phyloP scores from a whole-genome alignment of 306 rosid species.

The Inga leiocalycina region DNA sequence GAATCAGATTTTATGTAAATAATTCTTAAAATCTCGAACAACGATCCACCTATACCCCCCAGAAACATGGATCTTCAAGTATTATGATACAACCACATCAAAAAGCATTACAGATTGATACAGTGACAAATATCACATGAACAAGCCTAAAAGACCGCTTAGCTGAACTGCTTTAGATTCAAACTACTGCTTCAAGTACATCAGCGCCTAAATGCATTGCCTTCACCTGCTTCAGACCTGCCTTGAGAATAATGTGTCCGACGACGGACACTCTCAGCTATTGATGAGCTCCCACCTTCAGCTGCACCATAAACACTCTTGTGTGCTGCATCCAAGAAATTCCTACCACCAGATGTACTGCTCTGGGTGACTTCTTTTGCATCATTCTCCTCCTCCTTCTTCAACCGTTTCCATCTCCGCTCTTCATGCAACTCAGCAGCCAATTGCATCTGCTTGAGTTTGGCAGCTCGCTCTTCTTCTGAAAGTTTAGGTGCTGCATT shows the following conservation, averaged over 20 bases:
- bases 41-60: not conserved
- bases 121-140: not conserved
- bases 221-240: conserved; percentile 56
- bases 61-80: not conserved
- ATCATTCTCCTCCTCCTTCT: conserved; percentile 84
- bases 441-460: conserved; percentile 84
- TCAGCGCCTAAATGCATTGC: conserved; percentile 81
- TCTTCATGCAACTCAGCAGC: conserved; percentile 96
- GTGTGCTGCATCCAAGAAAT: conserved; percentile 82
- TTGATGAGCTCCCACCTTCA: conserved; percentile 84
- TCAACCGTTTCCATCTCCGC: conserved; percentile 89
- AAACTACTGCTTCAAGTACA: not conserved
- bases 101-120: conserved; percentile 20
- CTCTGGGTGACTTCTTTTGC: conserved; percentile 57
- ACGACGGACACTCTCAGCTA: conserved; percentile 94
- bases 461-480: conserved; percentile 86
- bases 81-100: conserved; percentile 8
- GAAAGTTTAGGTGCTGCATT: conserved; percentile 69
- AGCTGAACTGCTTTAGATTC: not conserved
- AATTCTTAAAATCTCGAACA: not conserved
- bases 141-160: not conserved
- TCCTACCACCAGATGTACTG: conserved; percentile 49
- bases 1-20: not conserved
- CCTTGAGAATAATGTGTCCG: conserved; percentile 88
- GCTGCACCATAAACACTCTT: conserved; percentile 83